Conservation (phyloP, 164 flowering plant species). For the Berberis thunbergii region DNA sequence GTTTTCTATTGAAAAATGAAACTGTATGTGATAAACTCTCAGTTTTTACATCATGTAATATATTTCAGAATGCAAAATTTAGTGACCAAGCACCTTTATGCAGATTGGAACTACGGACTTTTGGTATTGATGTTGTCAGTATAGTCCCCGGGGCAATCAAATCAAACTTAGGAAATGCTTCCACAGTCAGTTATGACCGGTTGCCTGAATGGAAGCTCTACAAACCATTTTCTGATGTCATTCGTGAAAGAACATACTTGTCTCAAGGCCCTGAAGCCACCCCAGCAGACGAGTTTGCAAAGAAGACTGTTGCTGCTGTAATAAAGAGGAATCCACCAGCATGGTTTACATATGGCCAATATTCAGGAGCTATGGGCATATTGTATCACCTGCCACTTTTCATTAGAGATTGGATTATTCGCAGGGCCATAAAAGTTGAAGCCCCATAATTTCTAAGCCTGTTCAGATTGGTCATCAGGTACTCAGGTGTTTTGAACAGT, state of each 20-base stretch:
- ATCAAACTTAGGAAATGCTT: not conserved
- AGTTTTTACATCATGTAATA: not conserved
- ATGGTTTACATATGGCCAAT: not conserved
- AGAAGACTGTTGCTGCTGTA: not conserved
- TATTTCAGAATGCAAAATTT: not conserved
- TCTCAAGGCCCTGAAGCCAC: slow-evolving; percentile 30
- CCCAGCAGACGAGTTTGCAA: not conserved
- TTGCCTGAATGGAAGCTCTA: slow-evolving; percentile 86
- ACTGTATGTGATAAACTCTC: not conserved
- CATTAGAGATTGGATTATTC: slow-evolving; percentile 44
- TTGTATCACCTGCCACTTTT: slow-evolving; percentile 36
- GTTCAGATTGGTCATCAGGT: too few species aligned
- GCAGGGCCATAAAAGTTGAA: slow-evolving; percentile 33
- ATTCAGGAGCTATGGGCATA: not conserved
- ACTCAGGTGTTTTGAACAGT: too few species aligned
- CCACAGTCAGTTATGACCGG: slow-evolving; percentile 19
- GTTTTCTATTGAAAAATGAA: too few species aligned
- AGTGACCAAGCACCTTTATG: not conserved
- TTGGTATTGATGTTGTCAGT: slow-evolving; percentile 48
- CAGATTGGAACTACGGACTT: slow-evolving; percentile 11
- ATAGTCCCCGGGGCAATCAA: slow-evolving; percentile 3
- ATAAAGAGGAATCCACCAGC: slow-evolving; percentile 14
- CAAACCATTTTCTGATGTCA: slow-evolving; percentile 52
- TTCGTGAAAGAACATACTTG: slow-evolving; percentile 39
- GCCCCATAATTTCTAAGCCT: not conserved